Percentiles rank a stretch among this genome's conserved stretches.
phyloP scores from a whole-genome alignment of 108 stramenopile species.

The Fragilaria crotonensis region DNA sequence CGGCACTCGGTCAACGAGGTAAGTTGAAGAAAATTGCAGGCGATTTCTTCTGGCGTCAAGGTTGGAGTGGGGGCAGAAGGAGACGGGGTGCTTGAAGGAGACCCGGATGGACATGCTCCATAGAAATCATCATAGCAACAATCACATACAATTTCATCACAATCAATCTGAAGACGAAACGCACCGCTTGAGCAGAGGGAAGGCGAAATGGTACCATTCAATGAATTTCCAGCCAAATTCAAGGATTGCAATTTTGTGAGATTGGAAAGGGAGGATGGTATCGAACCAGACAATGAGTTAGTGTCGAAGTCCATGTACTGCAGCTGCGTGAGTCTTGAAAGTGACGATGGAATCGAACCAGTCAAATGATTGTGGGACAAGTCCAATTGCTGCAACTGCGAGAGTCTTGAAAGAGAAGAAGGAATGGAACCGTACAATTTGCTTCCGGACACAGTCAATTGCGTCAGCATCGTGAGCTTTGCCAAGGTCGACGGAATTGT shows the following conservation, averaged over 20 bases:
- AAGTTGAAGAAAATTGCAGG: no score
- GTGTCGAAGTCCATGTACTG: not conserved
- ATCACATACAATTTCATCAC: no score
- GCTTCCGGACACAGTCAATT: not conserved
- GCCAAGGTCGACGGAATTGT: not conserved
- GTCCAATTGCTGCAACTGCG: not conserved
- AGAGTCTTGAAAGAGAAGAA: not conserved
- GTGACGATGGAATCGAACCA: not conserved
- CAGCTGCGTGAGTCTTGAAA: not conserved
- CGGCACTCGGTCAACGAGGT: no score
- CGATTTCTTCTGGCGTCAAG: no score
- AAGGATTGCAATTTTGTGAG: not conserved
- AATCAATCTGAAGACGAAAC: no score
- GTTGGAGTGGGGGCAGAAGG: no score
- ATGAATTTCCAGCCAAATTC: not conserved
- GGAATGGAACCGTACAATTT: not conserved
- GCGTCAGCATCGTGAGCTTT: not conserved
- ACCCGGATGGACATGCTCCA: no score
- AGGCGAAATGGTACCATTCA: not conserved
- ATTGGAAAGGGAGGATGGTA: not conserved
- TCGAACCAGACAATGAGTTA: not conserved
- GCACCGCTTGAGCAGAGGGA: no score
- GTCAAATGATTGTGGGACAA: not conserved
- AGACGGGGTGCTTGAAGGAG: no score
- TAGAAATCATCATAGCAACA: no score